Evolutionary conservation across 345 rosid genomes (phyloP), one percentile per base, ranked within the genome.

Genomic region (Eucalyptus marginata): DNA sequence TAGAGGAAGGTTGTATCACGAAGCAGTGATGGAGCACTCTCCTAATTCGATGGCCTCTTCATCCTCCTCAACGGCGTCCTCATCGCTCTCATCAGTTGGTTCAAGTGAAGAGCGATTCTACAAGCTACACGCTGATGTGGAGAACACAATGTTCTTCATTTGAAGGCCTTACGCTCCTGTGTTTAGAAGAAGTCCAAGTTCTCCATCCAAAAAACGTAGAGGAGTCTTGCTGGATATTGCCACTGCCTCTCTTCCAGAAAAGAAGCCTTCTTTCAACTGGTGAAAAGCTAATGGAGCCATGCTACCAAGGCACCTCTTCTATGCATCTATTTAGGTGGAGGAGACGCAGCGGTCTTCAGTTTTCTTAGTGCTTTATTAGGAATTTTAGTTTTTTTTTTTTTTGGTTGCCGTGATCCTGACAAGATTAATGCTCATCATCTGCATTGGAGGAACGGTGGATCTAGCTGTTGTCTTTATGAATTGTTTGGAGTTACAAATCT

Each of bases 71-170:
- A 36, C 27, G 49, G 88, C 62, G 7, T 89, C 90, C 10, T 54
- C 90, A 33, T 89, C 85, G 3, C 90, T 94, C 47, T 90, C 94
- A 20, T 92, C 98, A 11, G 33, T 90, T 40, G 91, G 92, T 68
- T 90, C 93, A 3, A 85, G 89, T 36, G 95, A 93, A 40, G 95
- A 96, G 40, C 92, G 88, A 31, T 89, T 88, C 52, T 95, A 88
- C 90, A 94, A 89, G 94, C 91, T 96, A 90, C 98, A 96, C 79
- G 33, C 92, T 25, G 93, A 94, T 88, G 90, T 96, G 87, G 96
- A 96, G 88, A 93, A 95, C 88, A 83, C 89, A 6, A 97, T 97
- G 99, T 96, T 92, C 90, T 97, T 97, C 86, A 90, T 96, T 86
- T 97, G 94, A 96, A 89, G 89, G 64, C 71, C 71, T 64, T 7